Conservation (phyloP, 192 early-diverging fungal species). For the Entomortierella chlamydospora region DNA sequence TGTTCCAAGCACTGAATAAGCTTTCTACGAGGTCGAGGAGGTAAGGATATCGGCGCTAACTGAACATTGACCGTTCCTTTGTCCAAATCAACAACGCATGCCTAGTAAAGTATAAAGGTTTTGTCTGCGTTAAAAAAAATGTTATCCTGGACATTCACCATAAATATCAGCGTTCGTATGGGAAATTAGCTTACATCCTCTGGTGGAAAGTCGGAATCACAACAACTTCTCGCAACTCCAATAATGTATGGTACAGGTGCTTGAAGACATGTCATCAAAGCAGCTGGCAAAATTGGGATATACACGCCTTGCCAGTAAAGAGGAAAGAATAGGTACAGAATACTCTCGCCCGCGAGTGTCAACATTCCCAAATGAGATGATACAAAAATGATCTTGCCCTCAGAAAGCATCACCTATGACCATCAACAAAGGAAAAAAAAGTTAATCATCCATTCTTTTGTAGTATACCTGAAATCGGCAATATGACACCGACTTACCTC, state of each 20-base stretch:
- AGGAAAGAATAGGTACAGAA: constrained; percentile 76
- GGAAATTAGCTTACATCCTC: constrained; percentile 76
- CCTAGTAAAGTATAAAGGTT: too few relatives aligned
- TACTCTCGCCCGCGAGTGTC: constrained; percentile 71
- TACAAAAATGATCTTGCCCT: constrained; percentile 80
- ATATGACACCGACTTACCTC: constrained; percentile 63
- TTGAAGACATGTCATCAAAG: constrained; percentile 70
- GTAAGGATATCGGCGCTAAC: constrained; percentile 59
- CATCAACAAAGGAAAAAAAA: neutral
- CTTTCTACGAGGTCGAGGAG: constrained; percentile 72
- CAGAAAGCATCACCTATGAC: constrained; percentile 64
- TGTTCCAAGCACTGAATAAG: constrained; percentile 69
- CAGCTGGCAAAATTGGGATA: constrained; percentile 79
- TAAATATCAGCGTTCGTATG: too few relatives aligned
- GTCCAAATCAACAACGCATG: constrained; percentile 78
- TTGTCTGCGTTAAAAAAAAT: too few relatives aligned
- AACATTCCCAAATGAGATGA: constrained; percentile 78
- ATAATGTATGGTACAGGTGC: constrained; percentile 86
- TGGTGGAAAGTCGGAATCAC: constrained; percentile 67
- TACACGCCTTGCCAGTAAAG: constrained; percentile 84
- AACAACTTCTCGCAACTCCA: constrained; percentile 70
- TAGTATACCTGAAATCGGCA: neutral
- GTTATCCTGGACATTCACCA: too few relatives aligned
- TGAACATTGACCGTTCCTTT: constrained; percentile 67
- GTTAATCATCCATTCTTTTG: neutral